Conservation (phyloP, 179 eudicot genomes). For the Heliamphora ciliata region DNA sequence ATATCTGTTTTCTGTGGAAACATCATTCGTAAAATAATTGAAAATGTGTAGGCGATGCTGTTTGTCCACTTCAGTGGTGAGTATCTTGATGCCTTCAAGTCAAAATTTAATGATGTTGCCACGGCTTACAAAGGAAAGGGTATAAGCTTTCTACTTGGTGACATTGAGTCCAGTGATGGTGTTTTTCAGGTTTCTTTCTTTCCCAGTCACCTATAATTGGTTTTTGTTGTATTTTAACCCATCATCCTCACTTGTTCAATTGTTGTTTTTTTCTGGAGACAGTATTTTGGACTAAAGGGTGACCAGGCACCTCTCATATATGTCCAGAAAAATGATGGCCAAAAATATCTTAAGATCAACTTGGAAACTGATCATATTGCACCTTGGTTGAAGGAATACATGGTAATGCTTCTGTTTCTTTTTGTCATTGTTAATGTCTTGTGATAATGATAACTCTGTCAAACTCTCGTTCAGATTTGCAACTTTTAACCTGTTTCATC, state of each 20-base stretch:
- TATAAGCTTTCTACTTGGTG: constrained; percentile 47
- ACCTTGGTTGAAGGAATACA: constrained; percentile 54
- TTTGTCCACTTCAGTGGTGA: constrained; percentile 42
- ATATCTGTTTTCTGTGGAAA: constrained; percentile 28
- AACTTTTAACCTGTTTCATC: constrained; percentile 2
- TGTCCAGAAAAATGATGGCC: constrained; percentile 38
- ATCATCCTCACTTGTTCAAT: background rate
- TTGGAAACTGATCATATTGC: constrained; percentile 45
- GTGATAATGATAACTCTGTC: background rate
- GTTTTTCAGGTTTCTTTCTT: constrained; percentile 42
- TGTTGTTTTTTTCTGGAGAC: constrained; percentile 8
- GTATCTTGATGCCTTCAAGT: constrained; percentile 33
- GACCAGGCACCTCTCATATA: constrained; percentile 47
- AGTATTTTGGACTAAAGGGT: constrained; percentile 51
- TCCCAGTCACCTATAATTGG: background rate
- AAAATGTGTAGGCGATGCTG: constrained; percentile 45
- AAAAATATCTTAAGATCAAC: constrained; percentile 47
- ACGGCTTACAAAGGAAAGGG: constrained; percentile 47
- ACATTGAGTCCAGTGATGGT: constrained; percentile 41
- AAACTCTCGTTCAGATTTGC: background rate
- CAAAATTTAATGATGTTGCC: constrained; percentile 44
- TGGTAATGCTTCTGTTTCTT: constrained; percentile 23
- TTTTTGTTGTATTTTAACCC: background rate
- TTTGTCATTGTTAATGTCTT: background rate
- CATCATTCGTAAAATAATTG: constrained; percentile 39